A percentile compares a stretch with the other conserved stretches of the same genome.
These are phyloP conservation scores for Striga asiatica DNA, from an alignment of 257 asterid genomes.

Conservation along the genomic window DNA sequence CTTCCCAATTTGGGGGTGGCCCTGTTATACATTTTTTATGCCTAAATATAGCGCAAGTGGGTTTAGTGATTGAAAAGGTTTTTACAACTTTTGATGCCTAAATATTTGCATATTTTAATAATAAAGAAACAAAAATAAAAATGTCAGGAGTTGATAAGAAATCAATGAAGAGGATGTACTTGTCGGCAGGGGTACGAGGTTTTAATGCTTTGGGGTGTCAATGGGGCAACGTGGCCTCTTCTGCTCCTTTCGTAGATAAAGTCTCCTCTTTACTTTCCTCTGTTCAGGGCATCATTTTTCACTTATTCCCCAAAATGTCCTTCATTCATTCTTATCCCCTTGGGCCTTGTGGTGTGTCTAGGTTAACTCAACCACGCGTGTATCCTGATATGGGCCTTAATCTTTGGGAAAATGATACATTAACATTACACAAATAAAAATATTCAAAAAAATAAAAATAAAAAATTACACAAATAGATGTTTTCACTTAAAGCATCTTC, in stretches of 20 bases:
- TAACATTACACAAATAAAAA: too few relatives aligned
- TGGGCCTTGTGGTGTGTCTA: too few relatives aligned
- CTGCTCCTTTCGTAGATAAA: conserved; percentile 40
- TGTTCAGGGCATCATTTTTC: conserved; percentile 2
- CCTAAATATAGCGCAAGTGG: conserved; percentile 22
- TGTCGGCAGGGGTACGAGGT: conserved; percentile 92
- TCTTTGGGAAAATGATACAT: too few relatives aligned
- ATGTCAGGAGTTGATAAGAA: conserved; percentile 26
- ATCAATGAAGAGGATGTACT: conserved; percentile 23
- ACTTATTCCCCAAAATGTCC: conserved; percentile 25
- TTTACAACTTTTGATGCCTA: background rate
- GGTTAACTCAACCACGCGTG: too few relatives aligned
- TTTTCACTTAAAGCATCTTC: too few relatives aligned
- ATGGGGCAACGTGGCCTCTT: conserved; percentile 58
- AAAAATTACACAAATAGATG: too few relatives aligned
- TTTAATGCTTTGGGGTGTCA: conserved; percentile 27
- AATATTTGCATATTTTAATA: background rate
- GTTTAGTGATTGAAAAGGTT: conserved; percentile 13
- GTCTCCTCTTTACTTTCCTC: conserved; percentile 11
- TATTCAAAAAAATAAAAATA: too few relatives aligned
- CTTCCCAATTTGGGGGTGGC: background rate
- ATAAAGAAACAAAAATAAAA: background rate
- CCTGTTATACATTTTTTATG: background rate
- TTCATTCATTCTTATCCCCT: too few relatives aligned
- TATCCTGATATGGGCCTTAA: too few relatives aligned